These are phyloP conservation scores for Ophiostoma himal-ulmi DNA, from an alignment of 2,329 filamentous ascomycete species.

Conservation along the genomic window DNA sequence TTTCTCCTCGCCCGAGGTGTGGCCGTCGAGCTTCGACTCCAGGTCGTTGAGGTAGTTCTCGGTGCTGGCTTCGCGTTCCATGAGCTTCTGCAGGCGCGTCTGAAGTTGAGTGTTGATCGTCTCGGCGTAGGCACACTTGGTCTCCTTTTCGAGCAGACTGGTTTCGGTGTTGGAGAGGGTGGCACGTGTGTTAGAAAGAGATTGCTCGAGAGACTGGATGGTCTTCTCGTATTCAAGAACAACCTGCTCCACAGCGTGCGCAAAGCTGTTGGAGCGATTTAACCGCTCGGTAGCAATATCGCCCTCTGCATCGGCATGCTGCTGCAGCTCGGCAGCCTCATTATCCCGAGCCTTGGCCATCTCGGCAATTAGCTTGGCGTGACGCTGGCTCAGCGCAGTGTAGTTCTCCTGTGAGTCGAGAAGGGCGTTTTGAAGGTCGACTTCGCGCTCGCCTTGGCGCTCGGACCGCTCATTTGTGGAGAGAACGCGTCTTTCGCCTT, in stretches of 20 bases:
- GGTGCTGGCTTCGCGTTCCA: slow-evolving; percentile 85
- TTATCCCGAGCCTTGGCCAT: slow-evolving; percentile 79
- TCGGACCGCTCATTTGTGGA: slow-evolving; percentile 66
- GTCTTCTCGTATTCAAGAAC: slow-evolving; percentile 98
- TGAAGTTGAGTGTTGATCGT: slow-evolving; percentile 89
- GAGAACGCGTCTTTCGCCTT: slow-evolving; percentile 49
- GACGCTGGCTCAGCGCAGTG: slow-evolving; percentile 79
- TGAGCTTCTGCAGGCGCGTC: slow-evolving; percentile 80
- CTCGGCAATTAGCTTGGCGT: slow-evolving; percentile 92
- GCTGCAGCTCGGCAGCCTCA: slow-evolving; percentile 54
- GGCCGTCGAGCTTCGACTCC: slow-evolving; percentile 82
- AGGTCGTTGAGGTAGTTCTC: slow-evolving; percentile 90
- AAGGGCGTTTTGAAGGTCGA: slow-evolving; percentile 87
- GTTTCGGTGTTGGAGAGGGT: slow-evolving; percentile 82
- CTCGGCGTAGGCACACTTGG: slow-evolving; percentile 86
- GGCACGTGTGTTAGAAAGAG: slow-evolving; percentile 78
- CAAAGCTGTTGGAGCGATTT: slow-evolving; percentile 92
- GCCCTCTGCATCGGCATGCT: slow-evolving; percentile 57
- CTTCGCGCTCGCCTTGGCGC: slow-evolving; percentile 75
- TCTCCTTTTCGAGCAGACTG: slow-evolving; percentile 83
- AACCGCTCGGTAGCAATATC: slow-evolving; percentile 80
- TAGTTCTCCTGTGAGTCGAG: slow-evolving; percentile 94
- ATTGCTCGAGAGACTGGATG: slow-evolving; percentile 87
- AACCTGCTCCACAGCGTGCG: slow-evolving; percentile 90
- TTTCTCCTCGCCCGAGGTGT: slow-evolving; percentile 87